Evolutionary conservation across 139 green algal genomes (phyloP), one percentile per base, ranked within the genome.

Genomic region (Tetradesmus lagerheimii): DNA sequence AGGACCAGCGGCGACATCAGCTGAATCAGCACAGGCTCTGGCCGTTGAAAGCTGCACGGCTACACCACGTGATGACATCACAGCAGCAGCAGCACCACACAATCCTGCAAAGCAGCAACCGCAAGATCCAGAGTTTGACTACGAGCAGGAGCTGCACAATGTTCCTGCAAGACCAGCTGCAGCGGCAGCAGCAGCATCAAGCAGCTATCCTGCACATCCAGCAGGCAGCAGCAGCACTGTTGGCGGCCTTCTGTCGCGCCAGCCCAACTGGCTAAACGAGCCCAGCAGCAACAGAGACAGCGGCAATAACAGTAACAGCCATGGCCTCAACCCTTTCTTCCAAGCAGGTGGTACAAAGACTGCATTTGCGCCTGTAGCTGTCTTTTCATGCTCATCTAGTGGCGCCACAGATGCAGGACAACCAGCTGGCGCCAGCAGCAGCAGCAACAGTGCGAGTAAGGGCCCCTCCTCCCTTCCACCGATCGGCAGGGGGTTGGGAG

Each of bases 101-200:
- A 15, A 9, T 1, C 41, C 39, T 43, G n/a, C 45, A 29, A 74
- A n/a, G 45, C 45, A 75, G 45, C 29, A 41, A 16, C n/a, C 35
- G 35, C n/a, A n/a, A 43, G 80, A 86, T 16, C 80, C 80, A 45
- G 80, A 86, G 45, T 86, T 86, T 74, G 80, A 86, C 35, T 86
- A 86, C 45, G 23, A 57, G 3, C 45, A 71, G 35, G 80, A 74
- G 27, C 80, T 86, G 11, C 29, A 8, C 1, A 35, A 57, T 45
- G 45, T 74, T n/a, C 45, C 45, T 47, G 34, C 80, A 86, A 53
- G 43, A 35, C 3, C 80, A 74, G 34, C 45, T 47, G 35, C 9
- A 75, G 80, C 80, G 12, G 34, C 0, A 41, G 5, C 14, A 38
- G 27, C 20, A 53, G 77, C 77, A 64, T 38, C n/a, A n/a, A 35